Evolutionary conservation across 2,329 filamentous ascomycete species (phyloP).

Genomic region (Metarhizium rileyi): DNA sequence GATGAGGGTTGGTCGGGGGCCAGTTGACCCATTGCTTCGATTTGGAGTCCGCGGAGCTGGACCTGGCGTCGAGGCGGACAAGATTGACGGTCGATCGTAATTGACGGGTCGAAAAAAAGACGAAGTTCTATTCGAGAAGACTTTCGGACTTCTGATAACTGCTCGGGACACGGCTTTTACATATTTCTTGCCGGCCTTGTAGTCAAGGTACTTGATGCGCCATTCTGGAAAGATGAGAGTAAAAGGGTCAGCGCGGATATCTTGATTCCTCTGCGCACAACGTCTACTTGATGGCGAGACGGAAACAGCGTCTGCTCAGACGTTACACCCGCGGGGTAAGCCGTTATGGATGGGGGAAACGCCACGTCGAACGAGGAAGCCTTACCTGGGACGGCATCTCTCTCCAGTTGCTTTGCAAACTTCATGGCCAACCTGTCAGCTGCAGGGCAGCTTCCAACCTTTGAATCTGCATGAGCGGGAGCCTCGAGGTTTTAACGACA

Average conservation of each 20-base stretch:
- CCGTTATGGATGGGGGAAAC: neutral
- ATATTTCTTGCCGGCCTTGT: conserved; percentile 92
- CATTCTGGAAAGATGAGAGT: conserved; percentile 52
- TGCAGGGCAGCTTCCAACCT: conserved; percentile 5
- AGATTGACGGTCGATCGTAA: conserved; percentile 2
- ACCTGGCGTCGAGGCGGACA: neutral
- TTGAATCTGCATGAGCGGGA: neutral
- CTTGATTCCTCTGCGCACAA: neutral
- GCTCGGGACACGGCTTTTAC: conserved; percentile 74
- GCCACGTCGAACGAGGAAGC: neutral
- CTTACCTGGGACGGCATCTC: conserved; percentile 61
- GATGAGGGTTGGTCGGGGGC: conserved; percentile 2
- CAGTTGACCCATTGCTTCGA: neutral
- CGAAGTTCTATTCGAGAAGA: conserved; percentile 22
- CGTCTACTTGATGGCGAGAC: neutral
- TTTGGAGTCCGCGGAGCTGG: neutral
- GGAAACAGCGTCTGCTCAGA: neutral
- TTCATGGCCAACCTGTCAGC: conserved; percentile 9
- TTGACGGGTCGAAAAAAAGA: conserved; percentile 19
- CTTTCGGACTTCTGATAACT: conserved; percentile 48
- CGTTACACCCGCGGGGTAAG: no score
- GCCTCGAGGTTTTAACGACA: neutral
- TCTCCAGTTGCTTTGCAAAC: conserved; percentile 13
- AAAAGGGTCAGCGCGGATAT: neutral
- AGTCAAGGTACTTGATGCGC: conserved; percentile 88